Evolutionary conservation across 176 grass and related monocot genomes (phyloP), one percentile per base, ranked within the genome.

Genomic region (Hordeum marinum): DNA sequence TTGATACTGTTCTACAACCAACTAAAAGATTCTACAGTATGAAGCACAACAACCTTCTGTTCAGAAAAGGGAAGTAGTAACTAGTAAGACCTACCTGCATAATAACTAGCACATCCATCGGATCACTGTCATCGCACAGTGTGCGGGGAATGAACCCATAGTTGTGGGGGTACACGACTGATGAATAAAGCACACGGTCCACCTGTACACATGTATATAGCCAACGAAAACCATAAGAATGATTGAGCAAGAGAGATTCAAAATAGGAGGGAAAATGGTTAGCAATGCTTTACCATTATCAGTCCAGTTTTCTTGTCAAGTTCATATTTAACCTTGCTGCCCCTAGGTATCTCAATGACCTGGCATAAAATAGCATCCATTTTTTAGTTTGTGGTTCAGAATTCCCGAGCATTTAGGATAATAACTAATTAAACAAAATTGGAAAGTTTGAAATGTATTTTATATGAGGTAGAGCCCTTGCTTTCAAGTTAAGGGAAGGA

Each of bases 121-220:
- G 96, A 88, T 99, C 96, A 21, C 88, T 99, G 74, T 99, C 96
- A 72, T 99, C 96, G 68, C 96, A 99, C 8, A 99, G 86, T 12
- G 96, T 99, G 71, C 96, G 96, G 35, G 96, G 96, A 87, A 99
- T 96, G 83, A 99, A 99, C 13, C 96, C 96, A 79, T 99, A 96
- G 73, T 99, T 99, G 81, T 99, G 96, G 32, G 96, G 96, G 48
- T 99, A 99, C 68, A 99, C 96, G 21, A 95, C 93, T 29, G 96
- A 99, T 31, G 96, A 99, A 72, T 99, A 99, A 4, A 99, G 88
- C 63, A 99, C 93, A 66, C 96, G 93, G 66, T 99, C 91, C 17
- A 99, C 96, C 96, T 98, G 75, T 60, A 82, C 37, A 65, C 8
- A 25, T 1, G 6, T 60, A 65, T 9, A 75, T 55, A 82, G 11